Percentiles rank a stretch among this genome's conserved stretches.
These are phyloP conservation scores for Ascochyta lentis DNA, from an alignment of 2,329 filamentous ascomycete genomes.

Conservation along the genomic window DNA sequence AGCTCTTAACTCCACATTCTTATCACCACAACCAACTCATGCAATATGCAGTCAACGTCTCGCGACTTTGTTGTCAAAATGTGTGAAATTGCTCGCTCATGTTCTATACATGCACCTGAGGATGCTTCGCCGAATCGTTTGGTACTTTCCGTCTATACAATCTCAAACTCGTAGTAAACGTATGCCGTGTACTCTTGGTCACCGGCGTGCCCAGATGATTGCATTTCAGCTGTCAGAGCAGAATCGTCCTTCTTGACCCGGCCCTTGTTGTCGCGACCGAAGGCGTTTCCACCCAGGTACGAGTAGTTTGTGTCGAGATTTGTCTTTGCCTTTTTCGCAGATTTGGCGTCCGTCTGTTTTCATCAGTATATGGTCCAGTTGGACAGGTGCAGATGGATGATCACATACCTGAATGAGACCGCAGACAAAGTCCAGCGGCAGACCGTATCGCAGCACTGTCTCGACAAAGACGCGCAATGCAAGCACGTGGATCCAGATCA, in stretches of 20 bases:
- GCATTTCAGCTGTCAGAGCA: conserved; percentile 79
- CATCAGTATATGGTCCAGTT: conserved; percentile 2
- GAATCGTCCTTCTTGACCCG: conserved; percentile 90
- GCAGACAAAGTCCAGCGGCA: conserved; percentile 88
- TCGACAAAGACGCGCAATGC: conserved; percentile 94
- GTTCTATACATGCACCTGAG: conserved; percentile 15
- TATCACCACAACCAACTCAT: not conserved
- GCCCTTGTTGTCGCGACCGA: conserved; percentile 92
- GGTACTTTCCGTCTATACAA: conserved; percentile 50
- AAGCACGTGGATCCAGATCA: conserved; percentile 94
- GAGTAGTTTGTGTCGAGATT: conserved; percentile 82
- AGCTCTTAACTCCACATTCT: conserved; percentile 1
- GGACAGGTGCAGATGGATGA: not conserved
- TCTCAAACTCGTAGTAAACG: conserved; percentile 95
- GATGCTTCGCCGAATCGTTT: not conserved
- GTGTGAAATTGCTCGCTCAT: conserved; percentile 12
- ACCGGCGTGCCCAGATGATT: conserved; percentile 70
- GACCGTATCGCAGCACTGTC: conserved; percentile 92
- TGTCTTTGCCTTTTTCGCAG: conserved; percentile 72
- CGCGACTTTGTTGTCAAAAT: not conserved
- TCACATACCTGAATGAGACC: conserved; percentile 76
- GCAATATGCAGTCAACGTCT: not conserved
- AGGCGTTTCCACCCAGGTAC: conserved; percentile 92
- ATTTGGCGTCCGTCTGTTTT: conserved; percentile 78
- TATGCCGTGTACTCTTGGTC: conserved; percentile 93